Evolutionary conservation across 176 grass and related monocot genomes (phyloP), one percentile per base, ranked within the genome.

Genomic region (Carex pumila): DNA sequence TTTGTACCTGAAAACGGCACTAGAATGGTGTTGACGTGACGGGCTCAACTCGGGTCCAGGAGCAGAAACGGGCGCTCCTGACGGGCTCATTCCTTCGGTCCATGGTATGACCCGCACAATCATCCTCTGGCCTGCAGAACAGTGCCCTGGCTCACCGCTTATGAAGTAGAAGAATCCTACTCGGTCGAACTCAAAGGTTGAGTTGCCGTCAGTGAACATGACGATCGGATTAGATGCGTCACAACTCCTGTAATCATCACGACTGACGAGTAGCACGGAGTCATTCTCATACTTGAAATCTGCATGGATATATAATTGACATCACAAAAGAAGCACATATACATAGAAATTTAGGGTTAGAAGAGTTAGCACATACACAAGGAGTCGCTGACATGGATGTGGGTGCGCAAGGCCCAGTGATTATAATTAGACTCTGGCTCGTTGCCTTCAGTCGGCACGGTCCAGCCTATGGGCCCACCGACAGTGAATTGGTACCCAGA

Each of bases 251-350:
- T 94, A 97, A 50, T 82, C 90, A 14, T 88, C 83, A 71, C 79
- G 90, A 53, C 7, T 61, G 86, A 97, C 92, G 61, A 88, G 45
- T n/a, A 97, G 79, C 87, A 97, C 87, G 39, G 94, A 94, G 85
- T 97, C 94, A 34, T 87, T 89, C 31, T 29, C 53, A 54, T 97
- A 97, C 88, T 85, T 92, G 88, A 97, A 97, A 79, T 83, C 94
- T 97, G 87, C 56, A 89, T 4, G 7, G 18, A 12, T 25, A n/a
- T n/a, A n/a, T n/a, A 2, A 31, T 1, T 13, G 60, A 6, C 57
- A 50, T 21, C 12, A 50, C 19, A 32, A 7, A 32, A 0, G 1
- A 12, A 12, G 65, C 37, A 49, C 53, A 71, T 30, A 13, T 36
- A 30, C 14, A 13, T 61, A 37, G 30, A 11, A 17, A 32, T 30